Percentiles rank a stretch among this genome's conserved stretches.
These are phyloP conservation scores for Quercus agrifolia DNA, from an alignment of 306 rosid species.

Conservation along the genomic window DNA sequence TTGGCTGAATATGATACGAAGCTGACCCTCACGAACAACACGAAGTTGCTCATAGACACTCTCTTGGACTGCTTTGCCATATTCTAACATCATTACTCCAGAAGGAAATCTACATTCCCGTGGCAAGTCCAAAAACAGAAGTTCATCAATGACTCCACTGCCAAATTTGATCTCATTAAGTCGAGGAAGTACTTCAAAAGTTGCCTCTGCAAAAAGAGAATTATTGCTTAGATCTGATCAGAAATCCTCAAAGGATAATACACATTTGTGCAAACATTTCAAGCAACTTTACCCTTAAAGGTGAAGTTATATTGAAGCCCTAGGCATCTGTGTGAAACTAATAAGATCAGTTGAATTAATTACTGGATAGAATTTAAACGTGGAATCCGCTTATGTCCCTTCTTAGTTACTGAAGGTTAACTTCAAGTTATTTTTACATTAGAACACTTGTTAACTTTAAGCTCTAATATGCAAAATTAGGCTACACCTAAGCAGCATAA, in stretches of 20 bases:
- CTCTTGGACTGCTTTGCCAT: conserved; percentile 91
- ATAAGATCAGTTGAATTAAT: neutral
- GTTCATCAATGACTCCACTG: conserved; percentile 93
- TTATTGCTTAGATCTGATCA: conserved; percentile 10
- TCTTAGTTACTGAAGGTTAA: neutral
- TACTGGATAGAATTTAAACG: neutral
- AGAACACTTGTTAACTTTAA: neutral
- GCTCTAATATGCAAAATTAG: no score
- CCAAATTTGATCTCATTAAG: conserved; percentile 93
- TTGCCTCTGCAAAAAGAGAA: conserved; percentile 66
- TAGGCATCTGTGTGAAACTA: neutral
- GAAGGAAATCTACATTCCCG: conserved; percentile 72
- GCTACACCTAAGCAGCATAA: no score
- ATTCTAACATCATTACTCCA: conserved; percentile 87
- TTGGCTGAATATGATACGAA: conserved; percentile 78
- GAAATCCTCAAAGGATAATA: neutral
- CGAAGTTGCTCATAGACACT: conserved; percentile 96
- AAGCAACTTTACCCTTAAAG: neutral
- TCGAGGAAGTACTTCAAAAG: conserved; percentile 94
- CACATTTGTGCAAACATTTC: neutral
- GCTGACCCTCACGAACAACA: conserved; percentile 97
- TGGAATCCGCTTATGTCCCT: neutral
- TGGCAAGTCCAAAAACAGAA: conserved; percentile 81
- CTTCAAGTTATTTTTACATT: neutral
- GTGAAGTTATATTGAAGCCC: neutral